Percentiles rank a stretch among this genome's conserved stretches.
These are phyloP conservation scores for Sugiyamaella valdiviana DNA, from an alignment of 805 yeast species.

Conservation along the genomic window DNA sequence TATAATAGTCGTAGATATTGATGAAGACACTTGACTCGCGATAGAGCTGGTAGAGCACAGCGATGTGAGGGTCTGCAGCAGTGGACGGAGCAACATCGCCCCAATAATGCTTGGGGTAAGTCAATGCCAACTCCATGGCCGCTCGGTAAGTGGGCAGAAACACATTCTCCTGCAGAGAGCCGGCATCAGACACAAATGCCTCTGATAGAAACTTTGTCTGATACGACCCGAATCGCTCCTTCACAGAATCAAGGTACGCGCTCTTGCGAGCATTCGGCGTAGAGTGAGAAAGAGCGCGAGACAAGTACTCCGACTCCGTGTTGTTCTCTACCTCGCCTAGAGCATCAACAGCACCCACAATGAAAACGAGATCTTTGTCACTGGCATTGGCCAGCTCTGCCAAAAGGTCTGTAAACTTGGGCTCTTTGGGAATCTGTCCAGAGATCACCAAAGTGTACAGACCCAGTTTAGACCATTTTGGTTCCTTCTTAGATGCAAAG, in stretches of 20 bases:
- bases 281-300: not conserved
- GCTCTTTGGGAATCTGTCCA: not conserved
- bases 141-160: conserved; percentile 43
- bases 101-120: conserved; percentile 35
- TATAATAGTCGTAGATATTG: conserved; percentile 61
- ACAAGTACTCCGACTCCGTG: not conserved
- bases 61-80: conserved; percentile 42
- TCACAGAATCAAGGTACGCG: not conserved
- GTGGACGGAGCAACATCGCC: conserved; percentile 16
- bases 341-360: not conserved
- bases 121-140: conserved; percentile 36
- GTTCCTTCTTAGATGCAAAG: not conserved
- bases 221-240: conserved; percentile 4
- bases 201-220: conserved; percentile 35
- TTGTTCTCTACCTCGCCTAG: not conserved
- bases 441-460: conserved; percentile 1
- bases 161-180: conserved; percentile 31
- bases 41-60: conserved; percentile 58
- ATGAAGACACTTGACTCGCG: conserved; percentile 71
- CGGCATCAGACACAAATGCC: conserved; percentile 36
- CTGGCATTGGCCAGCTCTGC: not conserved
- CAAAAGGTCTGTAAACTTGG: not conserved
- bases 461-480: not conserved
- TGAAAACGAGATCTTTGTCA: not conserved
- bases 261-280: not conserved